These are phyloP conservation scores for Diaporthe longicolla DNA, from an alignment of 2,329 filamentous ascomycete species.

Conservation along the genomic window DNA sequence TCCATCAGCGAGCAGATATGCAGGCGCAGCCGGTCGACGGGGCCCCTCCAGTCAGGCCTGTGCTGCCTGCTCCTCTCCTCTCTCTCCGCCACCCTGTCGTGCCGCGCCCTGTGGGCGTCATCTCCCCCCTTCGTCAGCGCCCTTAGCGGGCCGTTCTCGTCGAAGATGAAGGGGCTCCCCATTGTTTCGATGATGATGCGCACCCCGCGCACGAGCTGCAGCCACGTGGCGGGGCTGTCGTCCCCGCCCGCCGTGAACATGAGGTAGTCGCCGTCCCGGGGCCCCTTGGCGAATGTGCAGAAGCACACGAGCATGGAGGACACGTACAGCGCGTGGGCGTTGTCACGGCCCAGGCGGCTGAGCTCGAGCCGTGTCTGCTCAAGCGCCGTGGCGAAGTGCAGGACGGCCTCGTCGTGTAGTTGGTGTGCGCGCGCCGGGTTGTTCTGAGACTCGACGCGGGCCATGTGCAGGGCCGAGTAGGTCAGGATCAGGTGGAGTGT, in stretches of 20 bases:
- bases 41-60: conserved; percentile 8
- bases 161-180: conserved; percentile 30
- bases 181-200: conserved; percentile 43
- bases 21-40: background rate
- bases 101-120: too few species aligned
- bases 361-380: conserved; percentile 41
- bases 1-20: conserved; percentile 3
- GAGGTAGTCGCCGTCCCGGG: conserved; percentile 36
- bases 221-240: conserved; percentile 40
- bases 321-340: conserved; percentile 46
- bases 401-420: conserved; percentile 24
- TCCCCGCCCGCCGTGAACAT: conserved; percentile 36
- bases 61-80: background rate
- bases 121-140: background rate
- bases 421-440: background rate
- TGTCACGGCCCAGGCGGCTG: conserved; percentile 42
- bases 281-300: conserved; percentile 39
- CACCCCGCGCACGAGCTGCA: conserved; percentile 42
- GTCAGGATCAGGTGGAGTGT: conserved; percentile 48
- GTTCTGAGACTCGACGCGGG: conserved; percentile 26
- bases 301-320: conserved; percentile 44
- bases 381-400: conserved; percentile 25
- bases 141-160: background rate
- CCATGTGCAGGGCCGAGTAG: conserved; percentile 46
- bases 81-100: background rate